Percentiles rank a stretch among this genome's conserved stretches.
Conservation (phyloP, 2,329 filamentous ascomycete species). For the Arthrocladium fulminans region DNA sequence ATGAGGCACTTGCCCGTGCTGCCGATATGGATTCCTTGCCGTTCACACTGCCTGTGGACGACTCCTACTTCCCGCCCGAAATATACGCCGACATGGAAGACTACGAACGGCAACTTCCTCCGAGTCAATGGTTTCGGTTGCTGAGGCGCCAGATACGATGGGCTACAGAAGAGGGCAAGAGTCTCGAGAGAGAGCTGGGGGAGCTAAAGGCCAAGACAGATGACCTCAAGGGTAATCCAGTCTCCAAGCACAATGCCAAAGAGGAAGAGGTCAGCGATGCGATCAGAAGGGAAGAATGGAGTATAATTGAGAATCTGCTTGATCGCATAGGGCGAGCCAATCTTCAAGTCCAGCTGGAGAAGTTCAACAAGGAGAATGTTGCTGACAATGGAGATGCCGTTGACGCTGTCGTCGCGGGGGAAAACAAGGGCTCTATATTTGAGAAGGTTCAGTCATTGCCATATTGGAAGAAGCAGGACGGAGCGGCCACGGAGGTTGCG, state of each 20-base stretch:
- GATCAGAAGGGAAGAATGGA: slow-evolving; percentile 18
- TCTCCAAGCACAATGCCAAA: slow-evolving; percentile 10
- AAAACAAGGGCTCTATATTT: slow-evolving; percentile 1
- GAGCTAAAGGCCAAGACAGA: slow-evolving; percentile 16
- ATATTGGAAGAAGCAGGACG: slow-evolving; percentile 3
- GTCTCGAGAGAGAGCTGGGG: slow-evolving; percentile 29
- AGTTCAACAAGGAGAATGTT: background rate
- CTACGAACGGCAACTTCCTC: slow-evolving; percentile 34
- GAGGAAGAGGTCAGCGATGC: slow-evolving; percentile 20
- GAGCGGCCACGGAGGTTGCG: background rate
- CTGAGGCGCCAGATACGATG: slow-evolving; percentile 40
- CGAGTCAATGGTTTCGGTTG: slow-evolving; percentile 36
- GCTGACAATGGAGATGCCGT: background rate
- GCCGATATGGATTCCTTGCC: slow-evolving; percentile 31
- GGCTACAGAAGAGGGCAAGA: slow-evolving; percentile 36
- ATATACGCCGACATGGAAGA: slow-evolving; percentile 35
- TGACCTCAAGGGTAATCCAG: slow-evolving; percentile 16
- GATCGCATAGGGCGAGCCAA: slow-evolving; percentile 17
- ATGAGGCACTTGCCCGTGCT: slow-evolving; percentile 19
- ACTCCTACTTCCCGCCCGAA: slow-evolving; percentile 27
- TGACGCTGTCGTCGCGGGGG: background rate
- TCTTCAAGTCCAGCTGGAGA: background rate
- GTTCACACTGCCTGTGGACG: slow-evolving; percentile 24
- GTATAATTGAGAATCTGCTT: slow-evolving; percentile 17
- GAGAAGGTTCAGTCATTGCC: slow-evolving; percentile 3